Percentiles rank a stretch among this genome's conserved stretches.
These are phyloP conservation scores for Penicillium canescens DNA, from an alignment of 495 filamentous ascomycete genomes.

Conservation along the genomic window DNA sequence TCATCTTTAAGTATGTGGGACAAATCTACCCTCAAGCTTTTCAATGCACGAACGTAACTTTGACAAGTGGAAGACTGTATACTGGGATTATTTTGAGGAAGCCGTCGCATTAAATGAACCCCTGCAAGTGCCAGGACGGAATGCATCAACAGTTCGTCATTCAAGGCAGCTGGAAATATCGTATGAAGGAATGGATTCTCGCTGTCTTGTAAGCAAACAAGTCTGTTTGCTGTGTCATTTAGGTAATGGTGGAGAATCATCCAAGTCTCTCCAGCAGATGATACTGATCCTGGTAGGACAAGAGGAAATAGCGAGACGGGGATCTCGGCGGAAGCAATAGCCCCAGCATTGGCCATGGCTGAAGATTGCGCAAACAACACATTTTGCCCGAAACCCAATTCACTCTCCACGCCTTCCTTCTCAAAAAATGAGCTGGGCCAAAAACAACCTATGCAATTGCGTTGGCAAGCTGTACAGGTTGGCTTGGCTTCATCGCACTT, in stretches of 20 bases:
- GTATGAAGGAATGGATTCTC: conserved; percentile 20
- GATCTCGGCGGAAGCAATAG: conserved; percentile 10
- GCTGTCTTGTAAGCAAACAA: conserved; percentile 15
- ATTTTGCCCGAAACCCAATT: conserved; percentile 1
- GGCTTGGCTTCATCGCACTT: conserved; percentile 22
- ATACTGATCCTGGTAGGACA: conserved; percentile 8
- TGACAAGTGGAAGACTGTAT: conserved; percentile 15
- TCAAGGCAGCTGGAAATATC: conserved; percentile 14
- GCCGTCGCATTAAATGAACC: conserved; percentile 15
- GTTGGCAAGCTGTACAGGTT: conserved; percentile 19
- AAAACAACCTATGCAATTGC: conserved; percentile 17
- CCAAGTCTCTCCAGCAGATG: conserved; percentile 11
- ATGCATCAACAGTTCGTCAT: conserved; percentile 22
- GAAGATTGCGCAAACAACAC: not conserved
- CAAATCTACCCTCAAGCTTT: conserved; percentile 12
- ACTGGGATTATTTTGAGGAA: conserved; percentile 4
- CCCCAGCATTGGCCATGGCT: conserved; percentile 8
- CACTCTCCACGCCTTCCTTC: not conserved
- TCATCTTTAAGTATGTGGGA: not conserved
- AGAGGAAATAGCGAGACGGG: conserved; percentile 9
- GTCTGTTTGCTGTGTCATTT: conserved; percentile 15
- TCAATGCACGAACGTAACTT: conserved; percentile 15
- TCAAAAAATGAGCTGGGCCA: conserved; percentile 13
- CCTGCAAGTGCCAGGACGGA: conserved; percentile 18
- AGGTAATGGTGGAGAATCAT: conserved; percentile 19